These are phyloP conservation scores for Stagonosporopsis vannaccii DNA, from an alignment of 2,329 filamentous ascomycete species.

Conservation along the genomic window DNA sequence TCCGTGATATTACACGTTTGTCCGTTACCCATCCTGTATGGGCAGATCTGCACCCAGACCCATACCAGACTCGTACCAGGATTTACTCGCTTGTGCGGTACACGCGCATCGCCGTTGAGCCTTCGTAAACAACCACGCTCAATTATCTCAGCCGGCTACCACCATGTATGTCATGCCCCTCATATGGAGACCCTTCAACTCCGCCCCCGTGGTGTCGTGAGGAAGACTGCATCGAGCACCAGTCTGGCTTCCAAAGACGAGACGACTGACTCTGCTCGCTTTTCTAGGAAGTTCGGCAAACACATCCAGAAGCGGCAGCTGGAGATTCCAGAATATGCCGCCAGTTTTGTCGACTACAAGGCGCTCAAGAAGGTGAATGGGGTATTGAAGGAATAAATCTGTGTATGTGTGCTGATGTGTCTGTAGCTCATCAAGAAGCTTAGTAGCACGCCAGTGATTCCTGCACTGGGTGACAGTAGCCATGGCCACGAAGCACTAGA, in stretches of 20 bases:
- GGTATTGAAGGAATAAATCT: not conserved
- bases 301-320: constrained; percentile 99
- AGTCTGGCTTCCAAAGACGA: constrained; percentile 48
- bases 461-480: constrained; percentile 71
- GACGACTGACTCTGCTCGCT: constrained; percentile 48
- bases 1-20: constrained; percentile 31
- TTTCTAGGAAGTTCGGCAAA: constrained; percentile 96
- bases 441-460: constrained; percentile 86
- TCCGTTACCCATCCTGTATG: constrained; percentile 40
- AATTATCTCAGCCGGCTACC: constrained; percentile 33
- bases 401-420: constrained; percentile 22
- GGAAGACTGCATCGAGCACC: constrained; percentile 45
- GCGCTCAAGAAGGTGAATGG: constrained; percentile 88
- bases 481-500: constrained; percentile 62
- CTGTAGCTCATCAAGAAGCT: constrained; percentile 95
- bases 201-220: constrained; percentile 38
- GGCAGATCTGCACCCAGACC: constrained; percentile 37
- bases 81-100: constrained; percentile 42
- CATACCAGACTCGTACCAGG: constrained; percentile 27
- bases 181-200: constrained; percentile 45
- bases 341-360: constrained; percentile 99
- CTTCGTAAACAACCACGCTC: constrained; percentile 11
- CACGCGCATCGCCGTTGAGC: constrained; percentile 31
- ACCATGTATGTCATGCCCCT: constrained; percentile 48
- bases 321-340: constrained; percentile 98